Conservation (phyloP, 768 basidiomycete species). For the Phanerochaete sordida region DNA sequence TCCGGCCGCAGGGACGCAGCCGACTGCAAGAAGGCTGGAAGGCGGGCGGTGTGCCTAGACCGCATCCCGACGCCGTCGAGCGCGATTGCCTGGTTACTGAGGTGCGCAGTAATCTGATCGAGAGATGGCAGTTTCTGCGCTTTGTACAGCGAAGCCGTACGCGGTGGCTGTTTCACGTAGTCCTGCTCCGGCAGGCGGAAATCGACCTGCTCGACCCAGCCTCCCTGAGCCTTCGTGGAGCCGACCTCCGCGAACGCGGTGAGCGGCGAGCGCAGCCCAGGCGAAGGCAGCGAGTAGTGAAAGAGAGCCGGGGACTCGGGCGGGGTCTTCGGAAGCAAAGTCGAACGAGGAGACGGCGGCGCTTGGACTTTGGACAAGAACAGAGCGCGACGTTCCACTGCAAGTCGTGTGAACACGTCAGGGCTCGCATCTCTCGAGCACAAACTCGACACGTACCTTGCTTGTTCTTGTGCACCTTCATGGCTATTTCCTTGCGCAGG, state of each 20-base stretch:
- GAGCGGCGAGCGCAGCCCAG: slow-evolving; percentile 61
- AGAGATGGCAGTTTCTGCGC: slow-evolving; percentile 55
- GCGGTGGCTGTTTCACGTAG: slow-evolving; percentile 11
- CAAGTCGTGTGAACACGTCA: neutral
- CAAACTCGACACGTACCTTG: slow-evolving; percentile 48
- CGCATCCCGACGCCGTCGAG: slow-evolving; percentile 12
- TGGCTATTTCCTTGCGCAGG: slow-evolving; percentile 70
- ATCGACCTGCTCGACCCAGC: slow-evolving; percentile 69
- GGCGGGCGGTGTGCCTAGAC: slow-evolving; percentile 22
- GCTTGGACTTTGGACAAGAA: slow-evolving; percentile 73
- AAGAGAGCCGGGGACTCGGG: slow-evolving; percentile 69
- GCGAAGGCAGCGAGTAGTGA: slow-evolving; percentile 67
- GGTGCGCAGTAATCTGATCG: slow-evolving; percentile 69
- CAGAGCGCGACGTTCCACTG: slow-evolving; percentile 70
- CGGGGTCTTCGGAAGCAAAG: slow-evolving; percentile 56
- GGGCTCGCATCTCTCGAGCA: neutral
- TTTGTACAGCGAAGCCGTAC: slow-evolving; percentile 15
- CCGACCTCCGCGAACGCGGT: slow-evolving; percentile 38
- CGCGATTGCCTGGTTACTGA: slow-evolving; percentile 36
- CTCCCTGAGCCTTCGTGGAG: slow-evolving; percentile 24
- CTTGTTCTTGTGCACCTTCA: slow-evolving; percentile 70
- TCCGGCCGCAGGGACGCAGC: neutral
- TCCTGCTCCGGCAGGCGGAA: slow-evolving; percentile 39
- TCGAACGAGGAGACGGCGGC: slow-evolving; percentile 60
- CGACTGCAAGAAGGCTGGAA: slow-evolving; percentile 31